A percentile compares a stretch with the other conserved stretches of the same genome.
These are phyloP conservation scores for Kentomonas sorsogonicus DNA, from an alignment of 208 protist genomes.

Conservation along the genomic window DNA sequence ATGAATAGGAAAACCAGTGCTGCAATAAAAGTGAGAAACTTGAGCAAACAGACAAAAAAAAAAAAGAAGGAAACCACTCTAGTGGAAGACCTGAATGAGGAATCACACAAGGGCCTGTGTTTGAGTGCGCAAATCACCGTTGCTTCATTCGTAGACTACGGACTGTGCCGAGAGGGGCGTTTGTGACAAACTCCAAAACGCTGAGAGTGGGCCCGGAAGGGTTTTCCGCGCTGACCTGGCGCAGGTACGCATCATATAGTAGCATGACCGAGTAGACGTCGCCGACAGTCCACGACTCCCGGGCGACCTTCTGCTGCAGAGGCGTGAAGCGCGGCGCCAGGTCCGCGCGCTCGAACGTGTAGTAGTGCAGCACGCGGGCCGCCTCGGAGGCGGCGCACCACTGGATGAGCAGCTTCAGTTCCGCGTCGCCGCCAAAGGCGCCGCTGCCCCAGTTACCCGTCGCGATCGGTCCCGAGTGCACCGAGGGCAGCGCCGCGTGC, in stretches of 20 bases:
- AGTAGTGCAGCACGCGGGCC: conserved; percentile 39
- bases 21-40: too few relatives aligned
- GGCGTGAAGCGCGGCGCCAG: conserved; percentile 14
- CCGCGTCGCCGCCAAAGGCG: conserved; percentile 75
- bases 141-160: too few relatives aligned
- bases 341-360: conserved; percentile 29
- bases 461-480: conserved; percentile 33
- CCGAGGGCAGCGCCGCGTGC: conserved; percentile 12
- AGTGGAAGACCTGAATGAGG: not conserved
- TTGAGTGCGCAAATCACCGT: too few relatives aligned
- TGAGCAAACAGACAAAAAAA: not conserved
- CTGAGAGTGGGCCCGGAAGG: too few relatives aligned
- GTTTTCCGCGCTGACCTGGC: too few relatives aligned
- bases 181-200: too few relatives aligned
- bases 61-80: not conserved
- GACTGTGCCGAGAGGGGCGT: too few relatives aligned
- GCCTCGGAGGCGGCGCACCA: conserved; percentile 70
- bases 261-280: conserved; percentile 24
- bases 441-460: conserved; percentile 92
- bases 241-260: conserved; percentile 13
- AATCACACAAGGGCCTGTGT: too few relatives aligned
- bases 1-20: too few relatives aligned
- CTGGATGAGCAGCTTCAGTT: conserved; percentile 86
- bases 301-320: conserved; percentile 21
- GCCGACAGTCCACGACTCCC: conserved; percentile 39